These are phyloP conservation scores for Kingdonia uniflora DNA, from an alignment of 164 flowering plant species.

Conservation along the genomic window DNA sequence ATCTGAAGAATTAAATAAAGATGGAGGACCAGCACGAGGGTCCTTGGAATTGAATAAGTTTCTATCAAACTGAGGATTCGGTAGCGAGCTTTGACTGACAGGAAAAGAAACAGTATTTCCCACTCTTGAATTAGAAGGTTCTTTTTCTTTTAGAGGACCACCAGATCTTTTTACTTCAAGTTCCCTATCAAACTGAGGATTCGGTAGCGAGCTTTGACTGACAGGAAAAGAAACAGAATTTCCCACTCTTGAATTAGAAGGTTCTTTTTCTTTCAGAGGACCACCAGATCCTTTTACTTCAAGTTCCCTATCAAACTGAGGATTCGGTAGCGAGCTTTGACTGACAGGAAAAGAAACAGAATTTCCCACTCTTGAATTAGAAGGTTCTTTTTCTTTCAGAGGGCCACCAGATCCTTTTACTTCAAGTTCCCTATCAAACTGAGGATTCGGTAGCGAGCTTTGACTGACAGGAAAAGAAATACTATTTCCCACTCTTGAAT, in stretches of 20 bases:
- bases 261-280: no score
- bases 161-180: no score
- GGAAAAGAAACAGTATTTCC: slow-evolving; percentile 10
- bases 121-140: slow-evolving; percentile 9
- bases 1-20: slow-evolving; percentile 16
- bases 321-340: slow-evolving; percentile 8
- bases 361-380: slow-evolving; percentile 3
- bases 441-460: slow-evolving; percentile 6
- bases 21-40: slow-evolving; percentile 9
- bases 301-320: slow-evolving; percentile 5
- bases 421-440: no score
- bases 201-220: slow-evolving; percentile 8
- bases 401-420: no score
- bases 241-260: slow-evolving; percentile 7
- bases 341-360: slow-evolving; percentile 12
- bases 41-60: slow-evolving; percentile 16
- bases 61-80: slow-evolving; percentile 5
- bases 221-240: slow-evolving; percentile 12
- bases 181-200: slow-evolving; percentile 3
- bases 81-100: slow-evolving; percentile 10
- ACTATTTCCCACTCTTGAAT: slow-evolving; percentile 2
- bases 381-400: no score
- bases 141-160: no score
- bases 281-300: no score
- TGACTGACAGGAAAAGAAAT: slow-evolving; percentile 14